Conservation (phyloP, 2,329 filamentous ascomycete species). For the Ophiostoma ulmi region DNA sequence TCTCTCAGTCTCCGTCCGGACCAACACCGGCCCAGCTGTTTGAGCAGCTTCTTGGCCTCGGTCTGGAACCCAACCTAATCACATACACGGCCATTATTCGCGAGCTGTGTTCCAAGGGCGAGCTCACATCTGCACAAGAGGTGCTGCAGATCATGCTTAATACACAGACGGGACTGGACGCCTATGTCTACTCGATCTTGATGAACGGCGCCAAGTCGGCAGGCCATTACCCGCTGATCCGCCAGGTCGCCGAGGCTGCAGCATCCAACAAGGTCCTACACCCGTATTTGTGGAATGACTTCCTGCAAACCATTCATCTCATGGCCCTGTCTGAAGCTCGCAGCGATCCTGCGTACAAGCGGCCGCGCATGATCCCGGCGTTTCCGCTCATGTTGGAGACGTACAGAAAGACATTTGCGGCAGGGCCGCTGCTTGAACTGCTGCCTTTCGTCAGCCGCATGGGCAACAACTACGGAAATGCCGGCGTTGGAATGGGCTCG, state of each 20-base stretch:
- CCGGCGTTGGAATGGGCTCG: not conserved
- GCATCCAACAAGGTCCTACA: slow-evolving; percentile 45
- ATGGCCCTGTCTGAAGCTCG: slow-evolving; percentile 41
- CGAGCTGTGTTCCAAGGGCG: slow-evolving; percentile 62
- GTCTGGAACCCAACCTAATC: slow-evolving; percentile 57
- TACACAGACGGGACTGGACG: slow-evolving; percentile 58
- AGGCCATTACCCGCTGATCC: slow-evolving; percentile 50
- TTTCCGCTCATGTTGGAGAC: slow-evolving; percentile 46
- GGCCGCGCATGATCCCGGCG: slow-evolving; percentile 37
- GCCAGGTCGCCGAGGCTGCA: slow-evolving; percentile 51
- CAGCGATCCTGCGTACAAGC: slow-evolving; percentile 28
- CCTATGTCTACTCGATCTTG: slow-evolving; percentile 62
- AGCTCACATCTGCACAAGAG: slow-evolving; percentile 57
- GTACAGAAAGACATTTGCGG: slow-evolving; percentile 46
- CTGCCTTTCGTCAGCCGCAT: slow-evolving; percentile 25
- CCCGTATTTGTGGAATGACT: slow-evolving; percentile 45
- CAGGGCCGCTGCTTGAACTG: slow-evolving; percentile 42
- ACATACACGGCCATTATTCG: slow-evolving; percentile 64
- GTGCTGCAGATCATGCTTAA: slow-evolving; percentile 59
- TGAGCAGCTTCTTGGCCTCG: slow-evolving; percentile 52
- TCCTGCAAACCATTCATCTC: slow-evolving; percentile 49
- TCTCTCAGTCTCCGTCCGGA: not conserved
- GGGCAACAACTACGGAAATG: not conserved
- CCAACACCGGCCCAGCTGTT: slow-evolving; percentile 51
- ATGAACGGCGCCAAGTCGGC: slow-evolving; percentile 63